These are phyloP conservation scores for Pouteria glomerata DNA, from an alignment of 148 eudicot species.

Conservation along the genomic window DNA sequence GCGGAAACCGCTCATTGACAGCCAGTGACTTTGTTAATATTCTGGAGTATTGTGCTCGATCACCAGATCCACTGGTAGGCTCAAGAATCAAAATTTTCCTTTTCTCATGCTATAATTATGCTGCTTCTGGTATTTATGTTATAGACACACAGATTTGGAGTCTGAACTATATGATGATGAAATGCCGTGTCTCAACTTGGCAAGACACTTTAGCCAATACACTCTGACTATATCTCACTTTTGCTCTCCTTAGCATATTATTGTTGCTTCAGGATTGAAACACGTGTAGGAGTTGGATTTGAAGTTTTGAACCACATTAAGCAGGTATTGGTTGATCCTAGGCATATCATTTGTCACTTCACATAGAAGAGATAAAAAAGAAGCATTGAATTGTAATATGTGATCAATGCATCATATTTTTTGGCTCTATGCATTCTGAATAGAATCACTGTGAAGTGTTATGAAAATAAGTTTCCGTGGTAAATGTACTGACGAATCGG, in stretches of 20 bases:
- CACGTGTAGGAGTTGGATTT: neutral
- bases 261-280: too few species aligned
- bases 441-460: too few species aligned
- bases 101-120: neutral
- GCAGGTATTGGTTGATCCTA: neutral
- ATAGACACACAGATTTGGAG: neutral
- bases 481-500: neutral
- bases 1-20: constrained; percentile 19
- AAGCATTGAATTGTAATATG: neutral
- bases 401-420: too few species aligned
- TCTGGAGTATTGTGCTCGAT: constrained; percentile 63
- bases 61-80: constrained; percentile 79
- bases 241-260: neutral
- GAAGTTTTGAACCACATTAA: neutral
- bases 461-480: too few species aligned
- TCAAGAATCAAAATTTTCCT: neutral
- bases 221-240: neutral
- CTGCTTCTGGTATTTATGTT: neutral
- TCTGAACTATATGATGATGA: neutral
- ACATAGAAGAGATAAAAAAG: neutral
- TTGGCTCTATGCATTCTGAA: too few species aligned
- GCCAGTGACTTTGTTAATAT: constrained; percentile 46
- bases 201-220: neutral
- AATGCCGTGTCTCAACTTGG: neutral
- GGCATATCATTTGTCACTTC: neutral